A percentile compares a stretch with the other conserved stretches of the same genome.
These are phyloP conservation scores for Neopestalotiopsis sp. DNA, from an alignment of 2,329 filamentous ascomycete genomes.

Conservation along the genomic window DNA sequence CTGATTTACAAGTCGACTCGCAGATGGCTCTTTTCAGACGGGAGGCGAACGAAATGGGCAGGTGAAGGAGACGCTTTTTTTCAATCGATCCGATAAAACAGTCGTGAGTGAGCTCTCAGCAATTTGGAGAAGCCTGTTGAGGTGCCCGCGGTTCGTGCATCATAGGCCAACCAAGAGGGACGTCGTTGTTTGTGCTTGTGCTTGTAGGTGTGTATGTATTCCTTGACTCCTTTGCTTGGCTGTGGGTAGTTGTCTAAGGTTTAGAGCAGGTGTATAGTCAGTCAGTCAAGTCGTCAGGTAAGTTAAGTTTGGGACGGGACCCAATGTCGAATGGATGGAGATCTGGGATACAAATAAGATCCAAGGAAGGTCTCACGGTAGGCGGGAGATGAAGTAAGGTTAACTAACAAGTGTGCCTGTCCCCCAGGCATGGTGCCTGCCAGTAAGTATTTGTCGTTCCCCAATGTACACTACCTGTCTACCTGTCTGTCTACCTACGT, in stretches of 20 bases:
- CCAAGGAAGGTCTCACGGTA: conserved; percentile 19
- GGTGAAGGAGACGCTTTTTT: conserved; percentile 4
- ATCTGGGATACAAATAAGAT: conserved; percentile 9
- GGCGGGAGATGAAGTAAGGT: conserved; percentile 25
- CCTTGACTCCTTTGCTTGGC: not conserved
- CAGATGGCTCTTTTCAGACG: not conserved
- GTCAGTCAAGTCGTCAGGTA: not conserved
- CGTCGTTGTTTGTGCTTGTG: not conserved
- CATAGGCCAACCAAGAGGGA: conserved; percentile 5
- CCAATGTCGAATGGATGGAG: conserved; percentile 2
- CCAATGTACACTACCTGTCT: not conserved
- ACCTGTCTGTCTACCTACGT: not conserved
- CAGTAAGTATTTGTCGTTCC: conserved; percentile 26
- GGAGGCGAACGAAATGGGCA: conserved; percentile 14
- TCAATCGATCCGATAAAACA: not conserved
- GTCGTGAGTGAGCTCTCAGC: conserved; percentile 14
- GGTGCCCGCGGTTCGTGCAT: conserved; percentile 17
- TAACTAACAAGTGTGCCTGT: conserved; percentile 22
- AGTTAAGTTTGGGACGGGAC: not conserved
- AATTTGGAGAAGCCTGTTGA: conserved; percentile 14
- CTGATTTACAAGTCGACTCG: not conserved
- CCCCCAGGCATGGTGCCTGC: conserved; percentile 23
- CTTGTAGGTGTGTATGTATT: not conserved
- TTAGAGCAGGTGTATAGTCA: not conserved
- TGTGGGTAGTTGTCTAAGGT: not conserved